These are phyloP conservation scores for Aechmea fasciata DNA, from an alignment of 176 grass and related monocot genomes.

Conservation along the genomic window DNA sequence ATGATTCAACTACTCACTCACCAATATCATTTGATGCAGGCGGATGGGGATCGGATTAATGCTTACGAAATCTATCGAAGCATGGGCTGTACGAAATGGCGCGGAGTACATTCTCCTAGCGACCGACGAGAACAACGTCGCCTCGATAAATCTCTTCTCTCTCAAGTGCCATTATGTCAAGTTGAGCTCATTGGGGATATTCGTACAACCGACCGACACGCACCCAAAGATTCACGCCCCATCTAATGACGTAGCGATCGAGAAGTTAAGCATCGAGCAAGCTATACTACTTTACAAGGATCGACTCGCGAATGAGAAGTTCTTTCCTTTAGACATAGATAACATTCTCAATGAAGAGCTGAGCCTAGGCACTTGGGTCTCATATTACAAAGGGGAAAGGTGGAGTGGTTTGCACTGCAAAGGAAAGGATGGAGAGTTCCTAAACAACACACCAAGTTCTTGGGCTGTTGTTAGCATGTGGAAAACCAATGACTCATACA, in stretches of 20 bases:
- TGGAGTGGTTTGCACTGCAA: not conserved
- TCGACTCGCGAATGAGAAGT: conserved; percentile 6
- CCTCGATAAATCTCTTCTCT: conserved; percentile 10
- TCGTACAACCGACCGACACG: not conserved
- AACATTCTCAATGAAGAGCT: conserved; percentile 1
- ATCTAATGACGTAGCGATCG: conserved; percentile 1
- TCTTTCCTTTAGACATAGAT: conserved; percentile 9
- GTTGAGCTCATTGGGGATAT: conserved; percentile 2
- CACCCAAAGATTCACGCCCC: not conserved
- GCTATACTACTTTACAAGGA: conserved; percentile 4
- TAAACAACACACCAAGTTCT: not conserved
- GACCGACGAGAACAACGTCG: conserved; percentile 9
- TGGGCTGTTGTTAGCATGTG: conserved; percentile 22
- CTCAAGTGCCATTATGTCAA: conserved; percentile 4
- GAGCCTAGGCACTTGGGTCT: conserved; percentile 15
- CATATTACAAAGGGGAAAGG: conserved; percentile 2
- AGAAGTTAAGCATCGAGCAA: conserved; percentile 11
- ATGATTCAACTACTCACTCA: not conserved
- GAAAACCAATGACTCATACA: conserved; percentile 17
- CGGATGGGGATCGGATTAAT: conserved; percentile 14
- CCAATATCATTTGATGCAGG: not conserved
- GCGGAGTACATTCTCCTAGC: conserved; percentile 7
- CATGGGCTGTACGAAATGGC: conserved; percentile 11
- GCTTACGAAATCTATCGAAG: conserved; percentile 14
- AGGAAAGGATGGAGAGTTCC: not conserved